Base-by-base conservation (phyloP, 768 basidiomycete species). In the Trametes elegans region DNA sequence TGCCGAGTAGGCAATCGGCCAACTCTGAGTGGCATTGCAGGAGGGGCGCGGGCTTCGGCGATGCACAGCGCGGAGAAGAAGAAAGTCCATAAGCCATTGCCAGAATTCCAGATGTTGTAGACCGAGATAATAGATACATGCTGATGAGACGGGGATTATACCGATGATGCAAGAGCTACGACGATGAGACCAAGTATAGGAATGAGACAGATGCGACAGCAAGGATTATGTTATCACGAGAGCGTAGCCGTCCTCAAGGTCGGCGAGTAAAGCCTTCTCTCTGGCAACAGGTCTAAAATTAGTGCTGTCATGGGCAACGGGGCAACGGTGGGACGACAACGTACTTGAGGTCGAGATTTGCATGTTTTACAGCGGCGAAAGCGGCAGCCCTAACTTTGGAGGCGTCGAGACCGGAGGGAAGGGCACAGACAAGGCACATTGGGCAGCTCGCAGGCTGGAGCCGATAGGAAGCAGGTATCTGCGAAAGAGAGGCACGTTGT, bases 391-490 rank as follows among this genome's bases (percentile, higher is more conserved):
- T 75, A 65, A 76, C 72, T 58, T 70, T 73, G 50, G 69, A 71
- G 13, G 71, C 72, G 60, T 75, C 72, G 21, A 73, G 63, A 27
- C 76, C 73, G 16, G 78, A 71, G 9, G 79, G 75, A 11, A 79
- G 66, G 14, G 78, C 81, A 62, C 79, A 83, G 19, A 87, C 74
- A 34, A 87, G 70, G 62, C 85, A 85, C 34, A 81, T 65, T 2
- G 82, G 76, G 41, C 81, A 80, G 67, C 75, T 78, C 14, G 85
- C 81, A 9, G 85, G 84, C 9, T 80, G 76, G 40, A 88, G 74
- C 13, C 76, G 77, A 64, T 88, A 87, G 1, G 84, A 81, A 5
- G 84, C 82, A 31, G 78, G 67, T 46, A 87, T 73, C 86, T 88
- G 62, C 5, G 43, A 31, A 44, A 7, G 48, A 35, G 13, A 19